Conservation (phyloP, 2,329 filamentous ascomycete genomes). For the Pseudopyrenochaeta lycopersici region DNA sequence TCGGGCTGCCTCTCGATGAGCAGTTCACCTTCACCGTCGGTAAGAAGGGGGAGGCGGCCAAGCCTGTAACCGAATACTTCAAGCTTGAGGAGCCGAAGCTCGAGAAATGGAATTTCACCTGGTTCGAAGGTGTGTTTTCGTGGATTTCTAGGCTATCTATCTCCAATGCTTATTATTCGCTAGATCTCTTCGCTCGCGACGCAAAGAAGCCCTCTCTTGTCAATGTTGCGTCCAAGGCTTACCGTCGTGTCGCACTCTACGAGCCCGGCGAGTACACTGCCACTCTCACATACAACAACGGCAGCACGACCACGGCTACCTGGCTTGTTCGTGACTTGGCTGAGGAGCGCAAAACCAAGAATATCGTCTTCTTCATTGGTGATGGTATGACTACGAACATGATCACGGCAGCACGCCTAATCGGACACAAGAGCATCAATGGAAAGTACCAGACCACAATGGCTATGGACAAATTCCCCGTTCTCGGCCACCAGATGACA, state of each 20-base stretch:
- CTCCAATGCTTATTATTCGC: constrained; percentile 4
- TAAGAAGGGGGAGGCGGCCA: constrained; percentile 66
- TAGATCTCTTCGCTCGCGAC: constrained; percentile 79
- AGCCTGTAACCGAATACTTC: constrained; percentile 73
- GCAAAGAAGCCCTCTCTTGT: constrained; percentile 74
- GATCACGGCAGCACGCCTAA: constrained; percentile 81
- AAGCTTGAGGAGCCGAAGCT: constrained; percentile 73
- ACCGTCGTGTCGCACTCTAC: constrained; percentile 77
- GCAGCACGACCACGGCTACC: constrained; percentile 74
- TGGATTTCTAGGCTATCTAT: neutral
- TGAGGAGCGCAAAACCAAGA: constrained; percentile 79
- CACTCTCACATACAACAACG: constrained; percentile 77
- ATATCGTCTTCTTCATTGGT: constrained; percentile 86
- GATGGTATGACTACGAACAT: constrained; percentile 75
- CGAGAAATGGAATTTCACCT: constrained; percentile 84
- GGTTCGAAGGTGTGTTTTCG: constrained; percentile 70
- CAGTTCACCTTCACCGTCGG: constrained; percentile 78
- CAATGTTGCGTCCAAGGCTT: constrained; percentile 81
- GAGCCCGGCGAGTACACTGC: constrained; percentile 83
- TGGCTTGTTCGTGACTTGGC: constrained; percentile 80
- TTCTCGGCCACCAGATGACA: constrained; percentile 88
- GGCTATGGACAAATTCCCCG: constrained; percentile 82
- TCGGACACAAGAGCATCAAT: constrained; percentile 84
- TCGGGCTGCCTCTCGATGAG: constrained; percentile 73
- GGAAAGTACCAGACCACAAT: constrained; percentile 81